Conservation (phyloP, 352 stramenopile species). For the Achlya hypogyna region DNA sequence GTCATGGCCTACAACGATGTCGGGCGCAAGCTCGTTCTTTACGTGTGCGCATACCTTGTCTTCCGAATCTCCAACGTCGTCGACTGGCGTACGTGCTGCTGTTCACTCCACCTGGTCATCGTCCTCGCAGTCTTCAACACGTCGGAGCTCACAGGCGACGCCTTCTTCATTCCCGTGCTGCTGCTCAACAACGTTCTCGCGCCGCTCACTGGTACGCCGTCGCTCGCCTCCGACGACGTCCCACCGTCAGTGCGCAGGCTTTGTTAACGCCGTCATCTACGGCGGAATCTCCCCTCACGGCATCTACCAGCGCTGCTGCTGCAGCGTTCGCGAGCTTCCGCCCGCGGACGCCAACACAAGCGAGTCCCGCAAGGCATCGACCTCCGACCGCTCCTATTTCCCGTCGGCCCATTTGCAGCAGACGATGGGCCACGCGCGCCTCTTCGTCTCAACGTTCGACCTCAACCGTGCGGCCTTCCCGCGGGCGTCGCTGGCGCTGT, state of each 20-base stretch:
- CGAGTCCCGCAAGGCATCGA: background rate
- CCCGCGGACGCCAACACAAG: background rate
- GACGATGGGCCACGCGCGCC: background rate
- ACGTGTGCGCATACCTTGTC: slow-evolving; percentile 71
- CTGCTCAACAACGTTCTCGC: background rate
- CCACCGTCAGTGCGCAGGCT: slow-evolving; percentile 34
- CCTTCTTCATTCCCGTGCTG: background rate
- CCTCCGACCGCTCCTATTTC: background rate
- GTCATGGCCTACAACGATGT: slow-evolving; percentile 70
- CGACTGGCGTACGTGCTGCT: slow-evolving; percentile 26
- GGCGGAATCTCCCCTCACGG: slow-evolving; percentile 30
- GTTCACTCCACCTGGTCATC: background rate
- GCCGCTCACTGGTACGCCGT: background rate
- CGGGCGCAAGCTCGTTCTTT: slow-evolving; percentile 75
- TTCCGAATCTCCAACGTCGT: slow-evolving; percentile 64
- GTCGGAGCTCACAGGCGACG: background rate
- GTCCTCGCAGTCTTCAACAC: background rate
- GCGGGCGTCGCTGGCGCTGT: slow-evolving; percentile 28
- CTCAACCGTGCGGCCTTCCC: slow-evolving; percentile 67
- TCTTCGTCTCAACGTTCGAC: slow-evolving; percentile 79
- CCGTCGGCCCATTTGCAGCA: background rate
- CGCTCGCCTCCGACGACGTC: no score
- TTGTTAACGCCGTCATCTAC: slow-evolving; percentile 80
- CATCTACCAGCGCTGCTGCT: background rate
- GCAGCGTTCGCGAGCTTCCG: background rate